Percentiles rank a stretch among this genome's conserved stretches.
These are phyloP conservation scores for Penicillium freii DNA, from an alignment of 2,329 filamentous ascomycete genomes.

Conservation along the genomic window DNA sequence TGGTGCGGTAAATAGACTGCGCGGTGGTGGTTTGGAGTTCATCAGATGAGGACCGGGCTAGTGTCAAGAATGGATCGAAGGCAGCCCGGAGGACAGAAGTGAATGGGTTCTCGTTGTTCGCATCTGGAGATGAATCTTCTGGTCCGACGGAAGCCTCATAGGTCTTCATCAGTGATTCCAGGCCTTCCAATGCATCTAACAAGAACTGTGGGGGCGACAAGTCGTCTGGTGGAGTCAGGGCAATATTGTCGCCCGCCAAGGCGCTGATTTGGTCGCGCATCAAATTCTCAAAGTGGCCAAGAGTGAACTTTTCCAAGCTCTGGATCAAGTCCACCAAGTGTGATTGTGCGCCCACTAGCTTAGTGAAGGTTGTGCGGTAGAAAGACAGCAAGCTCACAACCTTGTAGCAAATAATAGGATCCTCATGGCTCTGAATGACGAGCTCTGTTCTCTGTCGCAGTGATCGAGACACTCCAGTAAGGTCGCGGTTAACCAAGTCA, in stretches of 20 bases:
- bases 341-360: constrained; percentile 69
- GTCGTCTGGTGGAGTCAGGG: constrained; percentile 68
- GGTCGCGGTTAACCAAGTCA: constrained; percentile 80
- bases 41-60: constrained; percentile 56
- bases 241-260: constrained; percentile 68
- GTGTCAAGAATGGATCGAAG: constrained; percentile 77
- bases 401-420: constrained; percentile 83
- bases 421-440: constrained; percentile 87
- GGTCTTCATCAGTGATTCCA: constrained; percentile 77
- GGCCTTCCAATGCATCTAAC: constrained; percentile 72
- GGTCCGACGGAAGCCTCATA: constrained; percentile 73
- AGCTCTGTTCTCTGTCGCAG: constrained; percentile 88
- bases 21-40: constrained; percentile 38
- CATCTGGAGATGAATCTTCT: constrained; percentile 45
- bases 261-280: constrained; percentile 70
- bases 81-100: constrained; percentile 72
- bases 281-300: constrained; percentile 77
- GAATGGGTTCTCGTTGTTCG: constrained; percentile 66
- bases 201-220: constrained; percentile 78
- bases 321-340: constrained; percentile 67
- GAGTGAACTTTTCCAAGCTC: constrained; percentile 69
- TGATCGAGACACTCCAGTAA: constrained; percentile 77
- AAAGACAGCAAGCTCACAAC: constrained; percentile 86
- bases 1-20: constrained; percentile 52
- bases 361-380: constrained; percentile 81